These are phyloP conservation scores for Venturia aucupariae DNA, from an alignment of 2,329 filamentous ascomycete genomes.

Conservation along the genomic window DNA sequence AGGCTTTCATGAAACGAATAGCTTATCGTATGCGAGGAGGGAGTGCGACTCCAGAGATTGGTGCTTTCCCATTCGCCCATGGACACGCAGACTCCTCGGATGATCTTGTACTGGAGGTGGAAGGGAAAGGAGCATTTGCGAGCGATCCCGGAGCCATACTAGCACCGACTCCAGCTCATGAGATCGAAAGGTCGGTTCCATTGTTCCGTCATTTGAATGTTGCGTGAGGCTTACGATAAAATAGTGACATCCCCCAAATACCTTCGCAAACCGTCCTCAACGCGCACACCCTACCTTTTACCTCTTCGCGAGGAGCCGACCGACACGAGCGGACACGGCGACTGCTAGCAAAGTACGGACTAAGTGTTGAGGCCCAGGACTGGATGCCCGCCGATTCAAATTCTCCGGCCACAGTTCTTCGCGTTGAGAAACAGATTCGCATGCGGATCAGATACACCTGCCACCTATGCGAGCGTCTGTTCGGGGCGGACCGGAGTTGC, in stretches of 20 bases:
- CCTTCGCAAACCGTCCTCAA: not conserved
- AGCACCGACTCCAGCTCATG: not conserved
- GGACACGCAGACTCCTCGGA: not conserved
- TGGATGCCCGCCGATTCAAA: not conserved
- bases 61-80: not conserved
- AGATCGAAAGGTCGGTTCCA: not conserved
- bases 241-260: not conserved
- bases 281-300: not conserved
- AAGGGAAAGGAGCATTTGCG: too few species aligned
- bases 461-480: not conserved
- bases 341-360: constrained; percentile 4
- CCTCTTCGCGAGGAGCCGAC: not conserved
- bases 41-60: not conserved
- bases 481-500: not conserved
- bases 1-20: not conserved
- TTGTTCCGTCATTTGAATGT: too few species aligned
- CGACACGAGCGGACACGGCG: constrained; percentile 1
- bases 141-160: not conserved
- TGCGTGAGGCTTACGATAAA: not conserved
- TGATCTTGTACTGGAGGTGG: not conserved
- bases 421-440: constrained; percentile 13
- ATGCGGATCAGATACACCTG: constrained; percentile 12
- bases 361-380: constrained; percentile 1
- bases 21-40: not conserved
- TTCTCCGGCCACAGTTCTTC: not conserved